phyloP scores from a whole-genome alignment of 1,139 yeast species.

The Candida smagusa region DNA sequence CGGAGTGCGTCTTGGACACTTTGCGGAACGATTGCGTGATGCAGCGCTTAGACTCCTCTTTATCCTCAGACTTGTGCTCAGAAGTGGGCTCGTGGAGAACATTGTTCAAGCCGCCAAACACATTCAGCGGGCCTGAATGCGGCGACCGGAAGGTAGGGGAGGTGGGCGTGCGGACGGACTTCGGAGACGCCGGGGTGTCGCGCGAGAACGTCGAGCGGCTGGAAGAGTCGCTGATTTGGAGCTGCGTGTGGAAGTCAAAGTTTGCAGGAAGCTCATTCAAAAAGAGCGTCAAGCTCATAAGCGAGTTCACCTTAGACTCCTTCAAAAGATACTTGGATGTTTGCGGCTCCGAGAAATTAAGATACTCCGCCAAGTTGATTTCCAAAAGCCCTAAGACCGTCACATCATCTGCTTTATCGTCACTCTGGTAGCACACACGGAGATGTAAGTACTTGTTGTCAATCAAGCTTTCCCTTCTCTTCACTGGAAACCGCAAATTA shows the following conservation, averaged over 20 bases:
- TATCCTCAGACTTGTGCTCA: neutral
- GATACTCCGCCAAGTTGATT: constrained; percentile 71
- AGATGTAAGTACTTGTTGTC: constrained; percentile 36
- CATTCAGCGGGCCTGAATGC: constrained; percentile 35
- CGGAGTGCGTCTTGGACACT: neutral
- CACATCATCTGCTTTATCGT: constrained; percentile 27
- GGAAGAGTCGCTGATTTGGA: constrained; percentile 26
- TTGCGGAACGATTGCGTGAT: neutral
- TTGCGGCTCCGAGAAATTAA: constrained; percentile 50
- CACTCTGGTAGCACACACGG: constrained; percentile 28
- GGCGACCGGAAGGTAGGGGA: constrained; percentile 29
- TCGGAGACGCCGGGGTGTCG: neutral
- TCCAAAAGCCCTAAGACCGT: constrained; percentile 62
- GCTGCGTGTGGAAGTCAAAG: constrained; percentile 41
- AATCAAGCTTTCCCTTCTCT: constrained; percentile 34
- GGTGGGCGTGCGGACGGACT: constrained; percentile 3
- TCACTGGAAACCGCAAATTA: constrained; percentile 38
- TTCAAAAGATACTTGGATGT: constrained; percentile 66
- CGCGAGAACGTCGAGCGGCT: neutral
- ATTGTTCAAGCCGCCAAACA: constrained; percentile 41
- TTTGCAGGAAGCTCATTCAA: constrained; percentile 43
- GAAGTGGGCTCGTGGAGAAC: constrained; percentile 14
- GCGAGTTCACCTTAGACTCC: constrained; percentile 79
- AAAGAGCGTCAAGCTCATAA: constrained; percentile 48
- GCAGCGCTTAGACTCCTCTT: constrained; percentile 1